Base-by-base conservation (phyloP, 1,284 basidiomycete species). In the Apiotrichum brassicae region DNA sequence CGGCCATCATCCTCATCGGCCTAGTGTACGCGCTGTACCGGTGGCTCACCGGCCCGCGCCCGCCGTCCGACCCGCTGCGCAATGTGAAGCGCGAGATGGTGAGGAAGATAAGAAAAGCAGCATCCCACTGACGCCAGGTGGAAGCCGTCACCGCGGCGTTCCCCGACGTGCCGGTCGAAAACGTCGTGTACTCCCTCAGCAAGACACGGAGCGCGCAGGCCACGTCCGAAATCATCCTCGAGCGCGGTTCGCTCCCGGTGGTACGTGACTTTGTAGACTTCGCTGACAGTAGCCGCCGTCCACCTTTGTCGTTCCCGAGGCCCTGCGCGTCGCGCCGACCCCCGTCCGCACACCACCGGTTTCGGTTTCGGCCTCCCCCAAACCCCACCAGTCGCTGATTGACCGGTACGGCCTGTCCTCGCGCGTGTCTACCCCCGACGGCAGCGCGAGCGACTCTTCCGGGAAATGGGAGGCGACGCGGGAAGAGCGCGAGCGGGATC, bases 221-320 rank as follows among this genome's bases (percentile, higher is more conserved):
- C 13, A 74, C 73, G 6, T 64, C 61, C 34, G 73, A 75, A 46
- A 60, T 67, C 50, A 70, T 74, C 26, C 58, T 75, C 5, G 71
- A 72, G 43, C 54, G 61, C 19, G 71, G 72, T 0, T 56, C 49
- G 11, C 44, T 75, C 24, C 68, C 68, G 32, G 48, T 58, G 43
- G 73, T 74, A 43, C 42, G 71, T 63, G 20, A 14, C 22, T n/a
- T n/a, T n/a, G n/a, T n/a, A n/a, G n/a, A n/a, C 6, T 19, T 14
- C 13, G 22, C 6, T 7, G 14, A 26, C 19, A 16, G 11, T 43
- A 56, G 60, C 48, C 50, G 41, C 40, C 54, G 43, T 3, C 37
- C 55, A 34, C 26, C 43, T 45, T 46, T 46, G 19, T 41, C 46
- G 38, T 53, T 49, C 46, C 58, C 45, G 44, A 54, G 54, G 25